These are phyloP conservation scores for Rhizopogon hawkerae DNA, from an alignment of 1,284 basidiomycete species.

Conservation along the genomic window DNA sequence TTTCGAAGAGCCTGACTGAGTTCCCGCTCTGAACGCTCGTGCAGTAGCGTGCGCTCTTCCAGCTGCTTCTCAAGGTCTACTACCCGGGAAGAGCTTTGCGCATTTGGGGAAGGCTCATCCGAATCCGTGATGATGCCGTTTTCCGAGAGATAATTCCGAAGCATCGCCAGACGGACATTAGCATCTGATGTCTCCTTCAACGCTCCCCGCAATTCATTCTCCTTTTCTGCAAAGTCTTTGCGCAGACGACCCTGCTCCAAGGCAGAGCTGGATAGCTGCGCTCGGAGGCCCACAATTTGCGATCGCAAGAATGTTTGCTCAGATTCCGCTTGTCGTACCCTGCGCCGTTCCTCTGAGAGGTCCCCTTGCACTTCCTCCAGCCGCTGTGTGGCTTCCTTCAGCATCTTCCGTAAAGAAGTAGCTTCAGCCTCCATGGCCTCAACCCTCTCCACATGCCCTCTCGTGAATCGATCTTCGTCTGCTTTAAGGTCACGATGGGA, in stretches of 20 bases:
- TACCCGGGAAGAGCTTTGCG: conserved; percentile 43
- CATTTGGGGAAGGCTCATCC: conserved; percentile 41
- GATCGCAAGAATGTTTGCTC: conserved; percentile 65
- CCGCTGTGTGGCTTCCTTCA: conserved; percentile 69
- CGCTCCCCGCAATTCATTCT: conserved; percentile 62
- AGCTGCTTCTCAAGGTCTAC: conserved; percentile 70
- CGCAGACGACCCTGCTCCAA: conserved; percentile 68
- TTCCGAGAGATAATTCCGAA: conserved; percentile 84
- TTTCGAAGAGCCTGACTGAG: conserved; percentile 54
- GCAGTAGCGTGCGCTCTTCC: conserved; percentile 60
- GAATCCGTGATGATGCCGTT: conserved; percentile 76
- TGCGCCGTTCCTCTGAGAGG: conserved; percentile 63
- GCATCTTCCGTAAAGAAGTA: conserved; percentile 63
- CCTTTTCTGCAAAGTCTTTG: conserved; percentile 62
- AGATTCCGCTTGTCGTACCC: conserved; percentile 57
- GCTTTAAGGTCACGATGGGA: conserved; percentile 72
- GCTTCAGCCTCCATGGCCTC: conserved; percentile 75
- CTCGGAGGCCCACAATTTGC: conserved; percentile 73
- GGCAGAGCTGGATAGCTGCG: conserved; percentile 66
- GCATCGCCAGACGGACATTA: conserved; percentile 69
- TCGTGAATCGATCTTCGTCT: conserved; percentile 67
- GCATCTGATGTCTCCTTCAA: conserved; percentile 65
- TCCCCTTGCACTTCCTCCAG: conserved; percentile 64
- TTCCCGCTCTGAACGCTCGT: conserved; percentile 69
- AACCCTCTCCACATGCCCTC: conserved; percentile 74